These are phyloP conservation scores for Nakataea oryzae DNA, from an alignment of 2,329 filamentous ascomycete genomes.

Conservation along the genomic window DNA sequence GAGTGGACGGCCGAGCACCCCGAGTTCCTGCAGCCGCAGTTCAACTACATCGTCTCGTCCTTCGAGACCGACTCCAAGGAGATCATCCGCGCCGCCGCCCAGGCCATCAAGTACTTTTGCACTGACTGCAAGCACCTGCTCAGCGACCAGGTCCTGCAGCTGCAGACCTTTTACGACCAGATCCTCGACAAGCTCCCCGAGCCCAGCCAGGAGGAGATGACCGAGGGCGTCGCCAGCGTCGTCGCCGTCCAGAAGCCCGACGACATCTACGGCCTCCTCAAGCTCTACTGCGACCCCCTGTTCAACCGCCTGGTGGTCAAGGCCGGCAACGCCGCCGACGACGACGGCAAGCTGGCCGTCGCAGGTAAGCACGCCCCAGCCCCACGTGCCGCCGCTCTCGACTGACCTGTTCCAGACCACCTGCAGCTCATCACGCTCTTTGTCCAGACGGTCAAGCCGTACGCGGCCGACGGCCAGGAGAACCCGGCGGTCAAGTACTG, in stretches of 20 bases:
- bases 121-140: conserved; percentile 86
- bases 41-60: conserved; percentile 90
- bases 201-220: conserved; percentile 88
- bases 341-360: conserved; percentile 74
- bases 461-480: conserved; percentile 58
- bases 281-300: conserved; percentile 87
- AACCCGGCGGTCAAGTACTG: conserved; percentile 96
- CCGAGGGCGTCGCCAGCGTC: conserved; percentile 87
- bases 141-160: conserved; percentile 69
- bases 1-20: conserved; percentile 96
- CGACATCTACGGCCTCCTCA: conserved; percentile 75
- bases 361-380: conserved; percentile 51
- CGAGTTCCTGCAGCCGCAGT: conserved; percentile 82
- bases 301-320: conserved; percentile 76
- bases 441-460: conserved; percentile 66
- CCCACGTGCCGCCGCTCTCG: no score
- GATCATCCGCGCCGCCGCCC: conserved; percentile 80
- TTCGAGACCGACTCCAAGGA: conserved; percentile 85
- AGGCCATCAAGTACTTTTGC: conserved; percentile 96
- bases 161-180: conserved; percentile 87
- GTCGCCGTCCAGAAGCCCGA: conserved; percentile 74
- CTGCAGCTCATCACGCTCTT: conserved; percentile 89
- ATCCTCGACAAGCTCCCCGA: conserved; percentile 79
- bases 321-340: conserved; percentile 74
- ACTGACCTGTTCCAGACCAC: conserved; percentile 58